A percentile compares a stretch with the other conserved stretches of the same genome.
Evolutionary conservation across 306 rosid genomes (phyloP).

Genomic region (Castanospermum australe): DNA sequence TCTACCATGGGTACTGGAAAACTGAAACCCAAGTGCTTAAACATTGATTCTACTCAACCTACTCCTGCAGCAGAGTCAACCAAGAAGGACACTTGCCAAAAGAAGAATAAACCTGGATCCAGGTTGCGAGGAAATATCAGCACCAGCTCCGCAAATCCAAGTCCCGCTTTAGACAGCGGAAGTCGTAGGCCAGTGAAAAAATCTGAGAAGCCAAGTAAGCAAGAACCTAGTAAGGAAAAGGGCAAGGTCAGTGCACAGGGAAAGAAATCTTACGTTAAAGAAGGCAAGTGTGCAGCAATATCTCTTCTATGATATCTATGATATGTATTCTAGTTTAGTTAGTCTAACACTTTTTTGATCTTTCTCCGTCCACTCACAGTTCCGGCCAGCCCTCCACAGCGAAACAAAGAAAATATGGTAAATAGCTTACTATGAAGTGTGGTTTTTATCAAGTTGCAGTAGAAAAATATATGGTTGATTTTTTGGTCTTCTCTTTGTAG

Average conservation of each 20-base stretch:
- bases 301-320: not conserved
- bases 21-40: slow-evolving; percentile 55
- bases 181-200: slow-evolving; percentile 43
- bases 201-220: slow-evolving; percentile 56
- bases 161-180: slow-evolving; percentile 38
- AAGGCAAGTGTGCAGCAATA: slow-evolving; percentile 41
- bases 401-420: slow-evolving; percentile 69
- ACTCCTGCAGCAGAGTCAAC: slow-evolving; percentile 32
- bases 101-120: slow-evolving; percentile 36
- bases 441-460: not conserved
- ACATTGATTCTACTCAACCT: slow-evolving; percentile 40
- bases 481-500: slow-evolving; percentile 11
- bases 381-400: slow-evolving; percentile 31
- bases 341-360: not conserved
- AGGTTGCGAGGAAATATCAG: slow-evolving; percentile 39
- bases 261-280: slow-evolving; percentile 41
- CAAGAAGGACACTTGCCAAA: slow-evolving; percentile 43
- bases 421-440: not conserved
- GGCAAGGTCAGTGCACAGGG: slow-evolving; percentile 46
- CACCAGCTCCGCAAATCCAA: slow-evolving; percentile 47
- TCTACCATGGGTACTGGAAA: slow-evolving; percentile 48
- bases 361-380: slow-evolving; percentile 29
- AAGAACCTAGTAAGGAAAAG: slow-evolving; percentile 47
- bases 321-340: not conserved
- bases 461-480: not conserved